A percentile compares a stretch with the other conserved stretches of the same genome.
Evolutionary conservation across 495 filamentous ascomycete genomes (phyloP).

Genomic region (Penicillium desertorum): DNA sequence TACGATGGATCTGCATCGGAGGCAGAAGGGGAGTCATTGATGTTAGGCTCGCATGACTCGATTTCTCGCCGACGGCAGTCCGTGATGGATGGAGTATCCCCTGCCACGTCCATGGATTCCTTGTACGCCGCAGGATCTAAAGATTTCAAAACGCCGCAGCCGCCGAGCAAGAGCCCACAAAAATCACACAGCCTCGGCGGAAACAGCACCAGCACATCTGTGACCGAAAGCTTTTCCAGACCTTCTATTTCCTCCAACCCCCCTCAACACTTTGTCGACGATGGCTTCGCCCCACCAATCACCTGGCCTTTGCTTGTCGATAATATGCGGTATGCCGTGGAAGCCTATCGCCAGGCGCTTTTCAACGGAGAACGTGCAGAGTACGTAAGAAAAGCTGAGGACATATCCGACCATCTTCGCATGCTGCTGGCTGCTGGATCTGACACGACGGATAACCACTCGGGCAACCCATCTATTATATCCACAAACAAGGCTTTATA

Average conservation of each 20-base stretch:
- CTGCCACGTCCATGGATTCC: slow-evolving; percentile 89
- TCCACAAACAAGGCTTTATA: slow-evolving; percentile 95
- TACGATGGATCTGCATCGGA: slow-evolving; percentile 88
- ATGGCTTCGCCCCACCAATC: slow-evolving; percentile 67
- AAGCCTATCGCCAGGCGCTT: slow-evolving; percentile 82
- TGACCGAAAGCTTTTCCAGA: slow-evolving; percentile 37
- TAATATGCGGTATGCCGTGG: slow-evolving; percentile 85
- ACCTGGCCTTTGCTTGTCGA: slow-evolving; percentile 88
- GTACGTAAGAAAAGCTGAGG: slow-evolving; percentile 88
- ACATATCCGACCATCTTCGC: slow-evolving; percentile 94
- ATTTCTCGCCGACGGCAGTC: slow-evolving; percentile 62
- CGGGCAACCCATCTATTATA: slow-evolving; percentile 98
- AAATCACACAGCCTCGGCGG: slow-evolving; percentile 27
- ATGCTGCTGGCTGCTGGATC: slow-evolving; percentile 93
- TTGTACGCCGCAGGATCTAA: slow-evolving; percentile 56
- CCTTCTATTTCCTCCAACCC: slow-evolving; percentile 62
- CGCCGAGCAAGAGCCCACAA: slow-evolving; percentile 24
- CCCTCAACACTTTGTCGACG: slow-evolving; percentile 81
- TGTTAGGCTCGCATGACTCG: slow-evolving; percentile 58
- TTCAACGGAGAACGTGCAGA: slow-evolving; percentile 77
- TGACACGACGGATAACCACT: slow-evolving; percentile 96
- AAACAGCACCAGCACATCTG: slow-evolving; percentile 37
- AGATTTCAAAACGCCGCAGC: slow-evolving; percentile 22
- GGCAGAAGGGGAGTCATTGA: slow-evolving; percentile 66
- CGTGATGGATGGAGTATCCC: slow-evolving; percentile 74